Evolutionary conservation across 169 alveolate species (phyloP), one percentile per base, ranked within the genome.

Genomic region (Besnoitia besnoiti): DNA sequence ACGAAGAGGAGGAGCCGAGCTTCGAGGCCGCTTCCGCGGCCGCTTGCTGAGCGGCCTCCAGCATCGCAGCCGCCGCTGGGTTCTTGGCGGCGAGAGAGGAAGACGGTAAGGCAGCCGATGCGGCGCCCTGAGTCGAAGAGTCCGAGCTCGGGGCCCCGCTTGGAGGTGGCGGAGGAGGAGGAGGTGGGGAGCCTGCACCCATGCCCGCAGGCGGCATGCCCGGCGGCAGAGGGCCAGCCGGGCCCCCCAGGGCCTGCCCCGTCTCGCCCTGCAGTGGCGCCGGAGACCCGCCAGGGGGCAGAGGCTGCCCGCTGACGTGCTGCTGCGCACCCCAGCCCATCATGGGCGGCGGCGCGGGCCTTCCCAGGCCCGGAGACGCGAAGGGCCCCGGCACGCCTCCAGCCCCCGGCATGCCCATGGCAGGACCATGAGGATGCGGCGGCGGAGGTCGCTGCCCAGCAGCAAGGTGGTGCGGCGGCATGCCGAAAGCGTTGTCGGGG

Each of bases 101-200:
- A 21, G 12, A 19, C n/a, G 1, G 30, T 1, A 19, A 55, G n/a
- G n/a, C n/a, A n/a, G n/a, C n/a, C 12, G 67, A 55, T 10, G 33
- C 67, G 3, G 67, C 12, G 3, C n/a, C 67, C 67, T 55, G 67
- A 1, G 30, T n/a, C 67, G 67, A 55, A n/a, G 33, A 19, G 67
- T 55, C 67, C 55, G 55, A 49, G 67, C 67, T 55, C 33, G 67
- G 67, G 30, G 33, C 30, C 24, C 67, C 67, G 24, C 67, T 55
- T 55, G 67, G 67, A 55, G 67, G 67, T n/a, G 67, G 67, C 12
- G 67, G 67, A 55, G 67, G 67, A 21, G 67, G 67, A 21, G 67
- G 67, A 21, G 67, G 67, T 8, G 5, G 55, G n/a, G 67, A 21
- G 4, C 67, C 67, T 19, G 67, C 24, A 21, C 67, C 67, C 67